Conservation (phyloP, 2,329 filamentous ascomycete genomes). For the Fusarium sp. region DNA sequence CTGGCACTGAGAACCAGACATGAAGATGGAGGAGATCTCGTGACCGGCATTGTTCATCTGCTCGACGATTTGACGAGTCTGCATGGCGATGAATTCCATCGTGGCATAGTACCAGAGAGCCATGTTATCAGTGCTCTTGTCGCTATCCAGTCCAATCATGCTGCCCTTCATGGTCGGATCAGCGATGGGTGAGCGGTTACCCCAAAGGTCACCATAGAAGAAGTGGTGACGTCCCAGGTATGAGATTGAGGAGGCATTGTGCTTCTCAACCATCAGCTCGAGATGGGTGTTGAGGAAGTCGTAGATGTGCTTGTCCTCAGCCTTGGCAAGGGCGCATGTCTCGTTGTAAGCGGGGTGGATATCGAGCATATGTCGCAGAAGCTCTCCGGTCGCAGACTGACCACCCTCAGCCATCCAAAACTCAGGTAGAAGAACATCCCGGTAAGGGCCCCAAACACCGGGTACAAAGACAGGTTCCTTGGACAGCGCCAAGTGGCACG, state of each 20-base stretch:
- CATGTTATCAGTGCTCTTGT: conserved; percentile 88
- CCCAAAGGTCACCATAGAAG: conserved; percentile 98
- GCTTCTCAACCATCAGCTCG: conserved; percentile 77
- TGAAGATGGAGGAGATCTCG: conserved; percentile 92
- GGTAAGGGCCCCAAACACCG: conserved; percentile 97
- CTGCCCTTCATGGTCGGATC: conserved; percentile 94
- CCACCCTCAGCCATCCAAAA: conserved; percentile 99
- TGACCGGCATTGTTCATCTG: conserved; percentile 94
- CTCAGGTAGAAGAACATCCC: conserved; percentile 89
- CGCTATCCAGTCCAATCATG: conserved; percentile 86
- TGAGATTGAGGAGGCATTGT: conserved; percentile 79
- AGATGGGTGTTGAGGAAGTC: conserved; percentile 94
- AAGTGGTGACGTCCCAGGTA: conserved; percentile 95
- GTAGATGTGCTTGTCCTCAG: conserved; percentile 90
- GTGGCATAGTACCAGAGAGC: conserved; percentile 95
- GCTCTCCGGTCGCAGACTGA: conserved; percentile 94
- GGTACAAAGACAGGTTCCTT: conserved; percentile 92
- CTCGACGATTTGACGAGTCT: conserved; percentile 95
- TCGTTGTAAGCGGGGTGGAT: conserved; percentile 92
- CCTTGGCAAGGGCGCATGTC: conserved; percentile 82
- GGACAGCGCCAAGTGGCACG: conserved; percentile 97
- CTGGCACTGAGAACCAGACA: conserved; percentile 98
- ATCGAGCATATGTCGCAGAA: conserved; percentile 93
- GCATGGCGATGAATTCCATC: conserved; percentile 97
- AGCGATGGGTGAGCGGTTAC: conserved; percentile 93